phyloP scores from a whole-genome alignment of 2,329 filamentous ascomycete species.

The Ophiostoma sp. region DNA sequence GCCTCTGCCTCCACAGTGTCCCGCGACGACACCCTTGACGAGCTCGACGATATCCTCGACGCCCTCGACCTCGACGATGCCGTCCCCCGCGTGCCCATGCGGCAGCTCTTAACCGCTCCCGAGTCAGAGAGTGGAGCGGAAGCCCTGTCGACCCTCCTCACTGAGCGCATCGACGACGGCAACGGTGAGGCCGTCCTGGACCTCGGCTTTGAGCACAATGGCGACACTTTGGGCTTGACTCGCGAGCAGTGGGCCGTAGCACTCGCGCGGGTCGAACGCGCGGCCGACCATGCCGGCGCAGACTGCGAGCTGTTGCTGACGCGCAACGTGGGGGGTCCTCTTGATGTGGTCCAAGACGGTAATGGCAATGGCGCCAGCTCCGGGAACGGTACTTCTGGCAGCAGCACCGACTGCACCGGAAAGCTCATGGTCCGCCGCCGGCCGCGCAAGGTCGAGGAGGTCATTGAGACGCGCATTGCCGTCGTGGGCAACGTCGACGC shows the following conservation, averaged over 20 bases:
- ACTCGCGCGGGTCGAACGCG: conserved; percentile 63
- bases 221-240: conserved; percentile 77
- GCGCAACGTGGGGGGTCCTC: conserved; percentile 79
- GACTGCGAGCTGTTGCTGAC: conserved; percentile 83
- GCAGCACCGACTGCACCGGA: conserved; percentile 72
- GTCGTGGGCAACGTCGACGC: conserved; percentile 98
- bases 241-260: conserved; percentile 75
- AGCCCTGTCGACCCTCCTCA: conserved; percentile 65
- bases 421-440: conserved; percentile 80
- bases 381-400: neutral
- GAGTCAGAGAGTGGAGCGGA: conserved; percentile 49
- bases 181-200: conserved; percentile 91
- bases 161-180: conserved; percentile 73
- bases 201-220: conserved; percentile 85
- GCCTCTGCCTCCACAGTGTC: conserved; percentile 35
- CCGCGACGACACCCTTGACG: conserved; percentile 50
- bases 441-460: conserved; percentile 74
- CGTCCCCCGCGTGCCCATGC: conserved; percentile 66
- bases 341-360: conserved; percentile 55
- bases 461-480: conserved; percentile 93
- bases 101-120: conserved; percentile 65
- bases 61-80: conserved; percentile 91
- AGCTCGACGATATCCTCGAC: conserved; percentile 57
- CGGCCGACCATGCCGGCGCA: conserved; percentile 65
- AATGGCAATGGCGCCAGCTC: neutral